These are phyloP conservation scores for Chenopodium formosanum DNA, from an alignment of 148 eudicot species.

Conservation along the genomic window DNA sequence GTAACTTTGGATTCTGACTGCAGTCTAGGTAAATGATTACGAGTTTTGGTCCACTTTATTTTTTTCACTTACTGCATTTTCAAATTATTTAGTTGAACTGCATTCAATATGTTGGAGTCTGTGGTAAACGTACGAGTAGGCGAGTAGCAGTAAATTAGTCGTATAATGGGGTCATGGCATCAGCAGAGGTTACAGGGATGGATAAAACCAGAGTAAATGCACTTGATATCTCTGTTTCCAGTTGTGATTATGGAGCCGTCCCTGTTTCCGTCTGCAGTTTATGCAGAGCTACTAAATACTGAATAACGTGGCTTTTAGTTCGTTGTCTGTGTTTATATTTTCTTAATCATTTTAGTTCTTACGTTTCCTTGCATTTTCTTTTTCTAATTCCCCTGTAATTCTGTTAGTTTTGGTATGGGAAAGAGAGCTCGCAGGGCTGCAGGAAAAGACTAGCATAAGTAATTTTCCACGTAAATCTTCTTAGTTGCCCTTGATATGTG, in stretches of 20 bases:
- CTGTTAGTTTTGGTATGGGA: conserved; percentile 2
- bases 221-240: conserved; percentile 16
- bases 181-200: conserved; percentile 6
- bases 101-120: background rate
- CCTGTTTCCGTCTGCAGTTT: conserved; percentile 4
- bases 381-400: conserved; percentile 3
- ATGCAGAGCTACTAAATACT: conserved; percentile 10
- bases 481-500: background rate
- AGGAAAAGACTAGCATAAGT: background rate
- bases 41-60: conserved; percentile 22
- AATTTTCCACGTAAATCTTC: background rate
- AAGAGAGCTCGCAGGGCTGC: conserved; percentile 2
- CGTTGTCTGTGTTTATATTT: background rate
- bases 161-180: conserved; percentile 23
- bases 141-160: conserved; percentile 6
- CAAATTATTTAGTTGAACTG: background rate
- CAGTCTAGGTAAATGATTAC: background rate
- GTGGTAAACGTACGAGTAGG: background rate
- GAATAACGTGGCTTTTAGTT: conserved; percentile 2
- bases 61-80: conserved; percentile 8
- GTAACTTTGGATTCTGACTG: background rate
- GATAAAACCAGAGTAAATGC: conserved; percentile 25
- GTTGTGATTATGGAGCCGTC: conserved; percentile 10
- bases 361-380: background rate
- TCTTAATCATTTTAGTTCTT: background rate